Conservation (phyloP, 768 basidiomycete species). For the Mycena floridula region DNA sequence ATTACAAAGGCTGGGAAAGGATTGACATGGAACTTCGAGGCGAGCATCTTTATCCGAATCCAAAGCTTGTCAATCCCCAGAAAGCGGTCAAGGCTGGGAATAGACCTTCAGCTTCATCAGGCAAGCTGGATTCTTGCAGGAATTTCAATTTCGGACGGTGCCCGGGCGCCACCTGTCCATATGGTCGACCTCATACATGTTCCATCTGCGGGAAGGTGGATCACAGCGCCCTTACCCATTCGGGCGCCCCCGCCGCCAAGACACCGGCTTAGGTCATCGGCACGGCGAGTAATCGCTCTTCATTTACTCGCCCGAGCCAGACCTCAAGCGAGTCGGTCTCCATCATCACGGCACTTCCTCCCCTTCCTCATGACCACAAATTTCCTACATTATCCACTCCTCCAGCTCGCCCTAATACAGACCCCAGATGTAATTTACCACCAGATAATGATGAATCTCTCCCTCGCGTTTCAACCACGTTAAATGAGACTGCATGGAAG, state of each 20-base stretch:
- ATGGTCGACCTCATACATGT: too few species aligned
- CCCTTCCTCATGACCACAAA: neutral
- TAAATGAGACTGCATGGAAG: neutral
- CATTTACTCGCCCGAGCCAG: neutral
- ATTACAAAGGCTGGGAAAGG: neutral
- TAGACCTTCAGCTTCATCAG: too few species aligned
- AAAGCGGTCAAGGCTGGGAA: too few species aligned
- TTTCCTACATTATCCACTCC: neutral
- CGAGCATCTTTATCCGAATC: too few species aligned
- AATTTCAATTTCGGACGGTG: too few species aligned
- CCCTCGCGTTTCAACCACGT: neutral
- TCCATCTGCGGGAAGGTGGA: constrained; percentile 1
- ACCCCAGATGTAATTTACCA: neutral
- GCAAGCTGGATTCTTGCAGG: too few species aligned
- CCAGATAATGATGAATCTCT: too few species aligned
- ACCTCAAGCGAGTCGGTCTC: neutral
- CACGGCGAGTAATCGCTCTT: neutral
- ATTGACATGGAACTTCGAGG: neutral
- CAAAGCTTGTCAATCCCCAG: too few species aligned
- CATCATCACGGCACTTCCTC: neutral
- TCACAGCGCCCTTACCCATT: neutral
- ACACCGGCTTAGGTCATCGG: neutral
- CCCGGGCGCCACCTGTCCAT: too few species aligned
- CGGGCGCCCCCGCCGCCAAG: neutral
- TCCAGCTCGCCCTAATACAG: neutral